A percentile compares a stretch with the other conserved stretches of the same genome.
Conservation (phyloP, 495 filamentous ascomycete genomes). For the Tuber microsphaerosporum region DNA sequence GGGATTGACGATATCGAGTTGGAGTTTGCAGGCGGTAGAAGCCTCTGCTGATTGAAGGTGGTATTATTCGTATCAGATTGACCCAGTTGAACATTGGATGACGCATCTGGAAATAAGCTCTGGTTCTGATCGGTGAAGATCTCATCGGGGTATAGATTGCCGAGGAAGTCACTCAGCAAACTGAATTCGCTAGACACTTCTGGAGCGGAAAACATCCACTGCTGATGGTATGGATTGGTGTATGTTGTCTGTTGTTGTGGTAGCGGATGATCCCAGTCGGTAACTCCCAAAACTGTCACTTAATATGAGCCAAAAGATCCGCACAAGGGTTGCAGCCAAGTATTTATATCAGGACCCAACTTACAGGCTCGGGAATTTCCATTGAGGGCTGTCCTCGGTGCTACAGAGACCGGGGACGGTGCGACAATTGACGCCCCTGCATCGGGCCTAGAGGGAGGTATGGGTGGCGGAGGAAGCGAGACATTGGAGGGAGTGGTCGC, state of each 20-base stretch:
- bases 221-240: slow-evolving; percentile 62
- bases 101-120: slow-evolving; percentile 22
- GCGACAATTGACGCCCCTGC: slow-evolving; percentile 43
- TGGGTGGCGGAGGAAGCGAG: slow-evolving; percentile 40
- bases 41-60: slow-evolving; percentile 28
- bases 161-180: slow-evolving; percentile 89
- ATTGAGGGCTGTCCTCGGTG: slow-evolving; percentile 41
- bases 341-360: slow-evolving; percentile 45
- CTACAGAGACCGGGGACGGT: slow-evolving; percentile 46
- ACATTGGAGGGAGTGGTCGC: slow-evolving; percentile 26
- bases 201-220: slow-evolving; percentile 89
- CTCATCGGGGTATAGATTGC: slow-evolving; percentile 52
- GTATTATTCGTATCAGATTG: slow-evolving; percentile 27
- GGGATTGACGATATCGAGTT: slow-evolving; percentile 49
- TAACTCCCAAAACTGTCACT: slow-evolving; percentile 56
- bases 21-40: slow-evolving; percentile 18
- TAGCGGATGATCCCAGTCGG: slow-evolving; percentile 54
- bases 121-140: slow-evolving; percentile 28
- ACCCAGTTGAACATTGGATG: slow-evolving; percentile 20
- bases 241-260: slow-evolving; percentile 39
- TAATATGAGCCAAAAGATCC: slow-evolving; percentile 36
- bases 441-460: slow-evolving; percentile 37
- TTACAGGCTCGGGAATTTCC: slow-evolving; percentile 68
- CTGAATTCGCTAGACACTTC: slow-evolving; percentile 96
- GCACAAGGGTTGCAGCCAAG: slow-evolving; percentile 28